Conservation (phyloP, 331 rosid species). For the Pyracantha coccinea region DNA sequence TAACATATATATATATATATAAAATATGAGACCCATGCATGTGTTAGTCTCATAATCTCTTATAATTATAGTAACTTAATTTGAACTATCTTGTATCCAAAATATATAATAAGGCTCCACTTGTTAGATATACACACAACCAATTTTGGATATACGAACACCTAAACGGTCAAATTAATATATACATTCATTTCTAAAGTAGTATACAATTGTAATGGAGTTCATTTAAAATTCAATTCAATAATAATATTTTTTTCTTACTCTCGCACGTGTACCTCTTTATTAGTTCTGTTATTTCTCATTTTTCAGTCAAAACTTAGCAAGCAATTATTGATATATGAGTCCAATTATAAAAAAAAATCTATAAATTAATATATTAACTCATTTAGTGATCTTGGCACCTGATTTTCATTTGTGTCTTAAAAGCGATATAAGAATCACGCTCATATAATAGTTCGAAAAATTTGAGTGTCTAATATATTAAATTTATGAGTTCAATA, state of each 20-base stretch:
- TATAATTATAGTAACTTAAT: not conserved
- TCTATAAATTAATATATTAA: no score
- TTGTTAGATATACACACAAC: not conserved
- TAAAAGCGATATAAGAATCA: no score
- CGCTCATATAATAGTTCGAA: no score
- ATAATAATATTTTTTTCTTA: not conserved
- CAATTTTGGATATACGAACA: not conserved
- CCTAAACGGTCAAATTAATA: not conserved
- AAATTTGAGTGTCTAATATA: no score
- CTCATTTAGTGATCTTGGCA: not conserved
- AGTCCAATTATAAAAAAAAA: not conserved
- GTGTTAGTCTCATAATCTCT: not conserved
- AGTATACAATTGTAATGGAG: not conserved
- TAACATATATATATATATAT: not conserved
- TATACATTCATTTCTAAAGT: not conserved
- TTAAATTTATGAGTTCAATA: no score
- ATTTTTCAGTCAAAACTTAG: not conserved
- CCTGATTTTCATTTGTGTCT: not conserved
- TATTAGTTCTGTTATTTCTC: not conserved
- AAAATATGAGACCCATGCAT: not conserved
- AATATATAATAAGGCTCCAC: not conserved
- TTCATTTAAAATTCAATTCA: not conserved
- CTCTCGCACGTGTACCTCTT: constrained; percentile 20
- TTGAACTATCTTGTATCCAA: not conserved
- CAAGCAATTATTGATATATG: not conserved